phyloP scores from a whole-genome alignment of 495 filamentous ascomycete genomes.

The Daldinia vernicosa region DNA sequence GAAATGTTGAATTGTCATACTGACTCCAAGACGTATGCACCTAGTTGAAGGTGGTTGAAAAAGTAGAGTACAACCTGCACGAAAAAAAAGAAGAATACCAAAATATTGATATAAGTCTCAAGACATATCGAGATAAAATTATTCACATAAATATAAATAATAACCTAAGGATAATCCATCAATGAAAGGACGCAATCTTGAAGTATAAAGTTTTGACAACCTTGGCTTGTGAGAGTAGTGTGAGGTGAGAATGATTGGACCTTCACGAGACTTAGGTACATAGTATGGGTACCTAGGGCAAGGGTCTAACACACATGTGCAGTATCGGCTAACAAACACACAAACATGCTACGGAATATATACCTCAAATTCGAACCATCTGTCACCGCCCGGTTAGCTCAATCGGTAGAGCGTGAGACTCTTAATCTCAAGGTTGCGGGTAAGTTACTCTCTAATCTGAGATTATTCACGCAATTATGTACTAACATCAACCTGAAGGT shows the following conservation, averaged over 20 bases:
- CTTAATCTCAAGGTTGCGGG: slow-evolving; percentile 79
- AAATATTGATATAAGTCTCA: no score
- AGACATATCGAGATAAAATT: no score
- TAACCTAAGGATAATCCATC: no score
- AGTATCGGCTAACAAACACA: neutral
- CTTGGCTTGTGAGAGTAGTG: neutral
- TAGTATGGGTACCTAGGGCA: neutral
- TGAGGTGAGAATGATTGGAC: neutral
- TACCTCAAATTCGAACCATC: neutral
- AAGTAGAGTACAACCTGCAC: neutral
- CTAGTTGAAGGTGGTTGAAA: neutral
- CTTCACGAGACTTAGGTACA: neutral
- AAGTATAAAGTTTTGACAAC: neutral
- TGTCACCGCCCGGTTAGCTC: slow-evolving; percentile 67
- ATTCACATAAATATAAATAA: neutral
- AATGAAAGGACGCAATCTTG: neutral
- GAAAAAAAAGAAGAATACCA: no score
- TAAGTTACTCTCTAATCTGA: slow-evolving; percentile 22
- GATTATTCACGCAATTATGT: neutral
- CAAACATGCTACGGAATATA: neutral
- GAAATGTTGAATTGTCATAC: neutral
- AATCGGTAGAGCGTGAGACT: slow-evolving; percentile 88
- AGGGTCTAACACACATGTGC: neutral
- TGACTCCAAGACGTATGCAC: neutral
- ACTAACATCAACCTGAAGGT: slow-evolving; percentile 25